phyloP scores from a whole-genome alignment of 2,329 filamentous ascomycete genomes.

The Fusarium verrucosum region DNA sequence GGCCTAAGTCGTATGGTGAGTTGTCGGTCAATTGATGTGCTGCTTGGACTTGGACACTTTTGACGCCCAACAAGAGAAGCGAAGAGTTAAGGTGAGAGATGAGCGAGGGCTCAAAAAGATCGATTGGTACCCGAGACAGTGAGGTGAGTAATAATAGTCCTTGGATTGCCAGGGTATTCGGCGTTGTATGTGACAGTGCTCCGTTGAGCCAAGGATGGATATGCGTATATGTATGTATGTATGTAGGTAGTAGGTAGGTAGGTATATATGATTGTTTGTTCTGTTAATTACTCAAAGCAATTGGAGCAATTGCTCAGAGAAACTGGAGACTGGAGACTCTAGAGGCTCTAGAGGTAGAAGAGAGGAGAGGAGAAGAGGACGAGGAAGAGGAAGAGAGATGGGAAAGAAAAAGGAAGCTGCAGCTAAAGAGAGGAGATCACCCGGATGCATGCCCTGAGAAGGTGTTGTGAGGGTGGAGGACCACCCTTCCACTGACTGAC shows the following conservation, averaged over 20 bases:
- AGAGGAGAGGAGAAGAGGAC: constrained; percentile 3
- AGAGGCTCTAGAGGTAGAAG: constrained; percentile 26
- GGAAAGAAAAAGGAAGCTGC: constrained; percentile 17
- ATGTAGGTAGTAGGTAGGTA: too few relatives aligned
- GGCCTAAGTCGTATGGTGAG: constrained; percentile 29
- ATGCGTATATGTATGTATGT: too few relatives aligned
- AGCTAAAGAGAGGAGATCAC: constrained; percentile 26
- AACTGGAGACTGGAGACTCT: constrained; percentile 21
- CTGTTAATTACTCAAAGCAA: constrained; percentile 14
- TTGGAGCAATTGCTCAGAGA: constrained; percentile 29
- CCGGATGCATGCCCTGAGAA: constrained; percentile 19
- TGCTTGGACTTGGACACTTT: too few relatives aligned
- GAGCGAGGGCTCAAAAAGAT: constrained; percentile 20
- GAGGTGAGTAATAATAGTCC: constrained; percentile 8
- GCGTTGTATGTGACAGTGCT: not conserved
- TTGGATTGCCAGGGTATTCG: constrained; percentile 2
- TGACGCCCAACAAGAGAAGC: constrained; percentile 31
- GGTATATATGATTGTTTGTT: constrained; percentile 1
- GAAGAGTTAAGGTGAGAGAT: constrained; percentile 13
- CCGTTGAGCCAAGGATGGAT: too few relatives aligned
- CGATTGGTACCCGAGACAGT: constrained; percentile 21
- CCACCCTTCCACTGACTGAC: constrained; percentile 2
- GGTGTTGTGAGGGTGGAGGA: constrained; percentile 23
- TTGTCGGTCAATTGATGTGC: constrained; percentile 33
- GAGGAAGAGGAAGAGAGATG: constrained; percentile 12